Evolutionary conservation across 2,329 filamentous ascomycete species (phyloP).

Genomic region (Talaromyces sp.): DNA sequence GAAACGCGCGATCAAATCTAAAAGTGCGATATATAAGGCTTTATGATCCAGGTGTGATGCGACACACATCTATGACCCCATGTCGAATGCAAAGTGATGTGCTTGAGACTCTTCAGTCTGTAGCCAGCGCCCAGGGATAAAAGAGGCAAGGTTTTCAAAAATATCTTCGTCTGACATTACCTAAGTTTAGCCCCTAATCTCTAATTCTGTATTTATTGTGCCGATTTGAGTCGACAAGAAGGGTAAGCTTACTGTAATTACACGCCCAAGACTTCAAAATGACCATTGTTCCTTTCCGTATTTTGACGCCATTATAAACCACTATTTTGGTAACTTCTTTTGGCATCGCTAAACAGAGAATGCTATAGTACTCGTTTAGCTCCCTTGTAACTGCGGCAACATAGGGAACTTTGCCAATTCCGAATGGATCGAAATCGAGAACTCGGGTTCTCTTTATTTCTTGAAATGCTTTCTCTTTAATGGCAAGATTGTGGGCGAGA

Average conservation of each 20-base stretch:
- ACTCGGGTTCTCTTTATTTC: conserved; percentile 6
- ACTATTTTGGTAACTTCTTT: conserved; percentile 5
- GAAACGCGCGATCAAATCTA: conserved; percentile 10
- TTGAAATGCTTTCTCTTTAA: conserved; percentile 10
- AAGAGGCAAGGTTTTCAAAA: neutral
- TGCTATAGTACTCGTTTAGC: conserved; percentile 8
- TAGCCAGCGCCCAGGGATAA: conserved; percentile 13
- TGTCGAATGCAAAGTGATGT: conserved; percentile 11
- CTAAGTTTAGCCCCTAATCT: neutral
- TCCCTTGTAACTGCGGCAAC: conserved; percentile 12
- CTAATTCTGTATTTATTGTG: neutral
- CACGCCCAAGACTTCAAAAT: conserved; percentile 15
- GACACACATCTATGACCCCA: conserved; percentile 12
- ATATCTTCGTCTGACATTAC: neutral
- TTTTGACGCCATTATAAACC: conserved; percentile 8
- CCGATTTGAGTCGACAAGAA: neutral
- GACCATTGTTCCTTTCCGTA: conserved; percentile 12
- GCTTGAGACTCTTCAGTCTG: conserved; percentile 9
- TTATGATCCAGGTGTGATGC: conserved; percentile 9
- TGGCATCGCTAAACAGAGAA: conserved; percentile 12
- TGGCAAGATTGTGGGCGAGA: conserved; percentile 10
- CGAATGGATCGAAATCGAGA: conserved; percentile 6
- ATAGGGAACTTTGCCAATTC: conserved; percentile 9
- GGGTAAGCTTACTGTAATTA: conserved; percentile 9
- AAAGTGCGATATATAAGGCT: conserved; percentile 7